Conservation (phyloP, 2,329 filamentous ascomycete genomes). For the Emergomyces pasteurianus region DNA sequence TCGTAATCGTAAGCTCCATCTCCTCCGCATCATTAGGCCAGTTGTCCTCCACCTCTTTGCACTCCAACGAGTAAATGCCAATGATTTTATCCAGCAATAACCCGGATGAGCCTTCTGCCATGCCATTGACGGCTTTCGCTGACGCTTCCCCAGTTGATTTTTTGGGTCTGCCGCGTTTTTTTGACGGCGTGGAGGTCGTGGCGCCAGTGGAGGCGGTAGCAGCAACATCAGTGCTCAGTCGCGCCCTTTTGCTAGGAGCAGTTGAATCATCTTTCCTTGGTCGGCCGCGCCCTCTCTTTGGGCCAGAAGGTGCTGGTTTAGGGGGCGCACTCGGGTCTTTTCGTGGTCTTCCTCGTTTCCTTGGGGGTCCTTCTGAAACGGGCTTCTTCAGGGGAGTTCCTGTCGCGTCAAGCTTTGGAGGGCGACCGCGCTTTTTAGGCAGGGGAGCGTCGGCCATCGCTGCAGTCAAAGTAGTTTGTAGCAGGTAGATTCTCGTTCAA, state of each 20-base stretch:
- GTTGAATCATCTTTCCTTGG: background rate
- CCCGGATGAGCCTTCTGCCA: background rate
- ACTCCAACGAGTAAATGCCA: conserved; percentile 9
- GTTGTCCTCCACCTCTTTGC: conserved; percentile 5
- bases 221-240: background rate
- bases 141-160: conserved; percentile 1
- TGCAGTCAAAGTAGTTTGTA: background rate
- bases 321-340: conserved; percentile 1
- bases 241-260: background rate
- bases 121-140: background rate
- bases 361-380: conserved; percentile 5
- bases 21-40: conserved; percentile 8
- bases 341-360: conserved; percentile 10
- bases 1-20: conserved; percentile 10
- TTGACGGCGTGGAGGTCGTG: background rate
- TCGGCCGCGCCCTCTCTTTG: background rate
- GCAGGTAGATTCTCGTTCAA: background rate
- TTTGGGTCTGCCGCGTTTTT: conserved; percentile 7
- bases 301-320: background rate
- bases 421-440: conserved; percentile 10
- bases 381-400: conserved; percentile 3
- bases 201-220: background rate
- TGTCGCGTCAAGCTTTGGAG: conserved; percentile 8
- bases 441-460: background rate
- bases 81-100: conserved; percentile 6